Evolutionary conservation across 177 flowering plant genomes (phyloP), one percentile per base, ranked within the genome.

Genomic region (Tripterygium wilfordii): DNA sequence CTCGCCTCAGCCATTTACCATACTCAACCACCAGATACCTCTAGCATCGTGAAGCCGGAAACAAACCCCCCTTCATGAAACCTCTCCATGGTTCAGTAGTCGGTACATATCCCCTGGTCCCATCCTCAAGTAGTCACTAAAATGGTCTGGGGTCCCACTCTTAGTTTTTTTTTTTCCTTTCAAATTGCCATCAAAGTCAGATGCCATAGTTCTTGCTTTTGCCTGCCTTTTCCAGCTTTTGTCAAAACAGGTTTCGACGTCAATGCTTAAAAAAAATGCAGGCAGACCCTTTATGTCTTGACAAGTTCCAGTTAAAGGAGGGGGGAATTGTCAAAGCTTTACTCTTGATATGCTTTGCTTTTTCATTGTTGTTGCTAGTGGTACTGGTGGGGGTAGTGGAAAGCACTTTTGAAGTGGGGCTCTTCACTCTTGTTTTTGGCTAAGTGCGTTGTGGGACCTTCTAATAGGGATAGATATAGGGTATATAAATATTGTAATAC

Each of bases 121-220:
- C 15, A 22, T 13, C 24, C 10, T 18, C 44, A 30, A 45, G n/a
- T n/a, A 27, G 28, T 49, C 45, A 38, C 45, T 29, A 45, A 54
- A 60, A 42, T n/a, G n/a, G 58, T 56, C 48, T 22, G 42, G 13
- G 67, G 63, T 26, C 67, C 65, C 55, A 46, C 56, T 17, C 32
- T 20, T 35, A 18, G 30, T 14, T 26, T 40, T 49, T 47, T 40
- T 41, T 21, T n/a, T 54, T 38, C 36, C 52, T 10, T 48, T 50
- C 41, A 39, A 60, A 66, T n/a, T 82, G 88, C 76, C 57, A 75
- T 82, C 83, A 60, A 72, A 70, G 85, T 85, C 85, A 78, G 80
- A 76, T 60, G 60, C 78, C 88, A 75, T 59, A 66, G 54, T 40
- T 37, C 40, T 36, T 27, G 37, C 64, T 59, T 65, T 74, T 62